These are phyloP conservation scores for Tremellales sp. DNA, from an alignment of 1,284 basidiomycete genomes.

Conservation along the genomic window DNA sequence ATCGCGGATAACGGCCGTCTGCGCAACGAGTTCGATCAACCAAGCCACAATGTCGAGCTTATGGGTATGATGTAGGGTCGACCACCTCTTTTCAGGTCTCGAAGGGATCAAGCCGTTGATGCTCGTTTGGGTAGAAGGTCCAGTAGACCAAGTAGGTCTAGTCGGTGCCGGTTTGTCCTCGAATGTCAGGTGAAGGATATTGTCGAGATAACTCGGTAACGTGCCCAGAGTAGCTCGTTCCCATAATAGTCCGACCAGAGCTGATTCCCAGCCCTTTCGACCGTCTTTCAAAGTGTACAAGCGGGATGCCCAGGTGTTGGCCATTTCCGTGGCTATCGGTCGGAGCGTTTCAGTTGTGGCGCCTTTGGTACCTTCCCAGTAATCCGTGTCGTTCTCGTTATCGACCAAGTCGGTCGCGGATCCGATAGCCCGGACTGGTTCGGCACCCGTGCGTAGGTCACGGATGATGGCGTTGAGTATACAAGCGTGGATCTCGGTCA, in stretches of 20 bases:
- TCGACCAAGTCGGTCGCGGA: slow-evolving; percentile 1
- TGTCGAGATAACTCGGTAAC: slow-evolving; percentile 68
- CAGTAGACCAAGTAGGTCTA: slow-evolving; percentile 46
- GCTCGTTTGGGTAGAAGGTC: slow-evolving; percentile 43
- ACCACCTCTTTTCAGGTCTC: slow-evolving; percentile 64
- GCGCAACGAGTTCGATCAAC: slow-evolving; percentile 82
- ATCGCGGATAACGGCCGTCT: slow-evolving; percentile 77
- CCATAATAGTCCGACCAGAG: slow-evolving; percentile 80
- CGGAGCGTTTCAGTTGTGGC: slow-evolving; percentile 44
- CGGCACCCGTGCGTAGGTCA: slow-evolving; percentile 51
- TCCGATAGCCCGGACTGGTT: not conserved
- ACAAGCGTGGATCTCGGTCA: slow-evolving; percentile 82
- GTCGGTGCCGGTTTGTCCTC: slow-evolving; percentile 46
- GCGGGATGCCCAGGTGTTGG: slow-evolving; percentile 31
- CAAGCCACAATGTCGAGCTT: slow-evolving; percentile 82
- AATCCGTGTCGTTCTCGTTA: slow-evolving; percentile 39
- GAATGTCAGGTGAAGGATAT: slow-evolving; percentile 72
- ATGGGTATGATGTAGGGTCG: slow-evolving; percentile 66
- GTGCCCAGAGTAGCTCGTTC: slow-evolving; percentile 75
- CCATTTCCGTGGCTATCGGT: slow-evolving; percentile 28
- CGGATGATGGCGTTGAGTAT: slow-evolving; percentile 79
- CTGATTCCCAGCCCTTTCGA: slow-evolving; percentile 65
- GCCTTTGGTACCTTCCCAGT: slow-evolving; percentile 46
- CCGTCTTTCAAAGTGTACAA: slow-evolving; percentile 36
- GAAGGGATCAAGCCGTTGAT: slow-evolving; percentile 35